phyloP scores from a whole-genome alignment of 176 grass and related monocot genomes.

The sorghum (Sorghum bicolor) region Sorghum_bicolor_NCBIv3 NC_012870.2:64845001-64845500 shows the following conservation, averaged over 20 bases:
- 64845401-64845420: neutral
- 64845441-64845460: neutral
- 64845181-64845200: neutral
- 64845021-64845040: neutral
- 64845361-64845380: too few relatives aligned
- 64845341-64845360: neutral
- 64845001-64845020: neutral
- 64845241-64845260: neutral
- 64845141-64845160: too few relatives aligned
- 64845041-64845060: neutral
- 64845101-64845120: neutral
- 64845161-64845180: neutral
- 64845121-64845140: neutral
- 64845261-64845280: neutral
- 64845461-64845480: neutral
- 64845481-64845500: too few relatives aligned
- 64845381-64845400: too few relatives aligned
- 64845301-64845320: too few relatives aligned
- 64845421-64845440: neutral
- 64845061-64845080: neutral
- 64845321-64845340: neutral
- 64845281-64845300: neutral
- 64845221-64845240: neutral
- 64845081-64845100: neutral
- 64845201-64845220: neutral